These are phyloP conservation scores for Suillus bovinus DNA, from an alignment of 768 basidiomycete genomes.

Conservation along the genomic window DNA sequence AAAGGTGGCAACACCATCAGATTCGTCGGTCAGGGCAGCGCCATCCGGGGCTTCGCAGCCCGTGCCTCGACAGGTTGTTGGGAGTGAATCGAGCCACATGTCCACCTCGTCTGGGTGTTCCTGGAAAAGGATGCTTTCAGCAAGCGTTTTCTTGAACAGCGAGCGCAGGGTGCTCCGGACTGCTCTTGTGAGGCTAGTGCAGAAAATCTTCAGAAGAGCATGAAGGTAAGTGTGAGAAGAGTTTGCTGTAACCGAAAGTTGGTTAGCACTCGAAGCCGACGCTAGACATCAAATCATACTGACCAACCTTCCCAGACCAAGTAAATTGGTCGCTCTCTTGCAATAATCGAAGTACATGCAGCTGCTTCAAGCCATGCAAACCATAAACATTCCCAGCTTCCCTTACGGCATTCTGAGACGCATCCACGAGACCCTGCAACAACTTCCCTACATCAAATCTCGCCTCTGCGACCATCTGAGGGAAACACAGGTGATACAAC, in stretches of 20 bases:
- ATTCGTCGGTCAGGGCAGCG: conserved; percentile 53
- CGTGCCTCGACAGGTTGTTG: conserved; percentile 36
- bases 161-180: conserved; percentile 50
- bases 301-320: conserved; percentile 76
- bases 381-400: conserved; percentile 36
- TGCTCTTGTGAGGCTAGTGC: conserved; percentile 47
- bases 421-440: conserved; percentile 47
- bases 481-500: conserved; percentile 81
- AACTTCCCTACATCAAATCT: conserved; percentile 88
- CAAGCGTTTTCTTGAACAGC: conserved; percentile 67
- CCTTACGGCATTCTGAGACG: conserved; percentile 57
- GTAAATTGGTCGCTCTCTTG: conserved; percentile 76
- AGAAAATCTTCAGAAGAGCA: conserved; percentile 68
- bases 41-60: conserved; percentile 51
- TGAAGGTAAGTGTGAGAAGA: conserved; percentile 66
- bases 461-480: conserved; percentile 71
- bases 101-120: conserved; percentile 69
- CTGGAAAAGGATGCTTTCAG: conserved; percentile 76
- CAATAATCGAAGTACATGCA: conserved; percentile 79
- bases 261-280: conserved; percentile 1
- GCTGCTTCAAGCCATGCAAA: conserved; percentile 61
- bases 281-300: conserved; percentile 20
- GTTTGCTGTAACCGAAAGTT: conserved; percentile 32
- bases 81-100: conserved; percentile 73
- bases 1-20: conserved; percentile 59